Evolutionary conservation across 257 asterid species (phyloP), one percentile per base, ranked within the genome.

Genomic region (Jasminum sambac): DNA sequence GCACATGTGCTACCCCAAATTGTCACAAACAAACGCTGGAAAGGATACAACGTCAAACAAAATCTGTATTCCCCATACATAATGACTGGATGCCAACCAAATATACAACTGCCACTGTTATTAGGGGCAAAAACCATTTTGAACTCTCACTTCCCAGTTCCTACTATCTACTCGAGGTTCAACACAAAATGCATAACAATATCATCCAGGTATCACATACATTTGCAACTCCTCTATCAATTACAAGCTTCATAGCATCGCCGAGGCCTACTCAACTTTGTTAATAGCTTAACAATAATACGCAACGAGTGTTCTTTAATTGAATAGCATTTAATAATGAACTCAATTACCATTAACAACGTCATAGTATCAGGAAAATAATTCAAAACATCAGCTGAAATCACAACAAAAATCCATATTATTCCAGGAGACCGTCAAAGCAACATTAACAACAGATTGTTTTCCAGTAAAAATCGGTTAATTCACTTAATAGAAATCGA

Each of bases 161-260:
- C 58, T 5, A 48, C 23, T n/a, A 46, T 48, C 16, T 48, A 6
- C 58, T n/a, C 58, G 16, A 48, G 24, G 58, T 48, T 48, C 58
- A n/a, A 48, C 58, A 48, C 24, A 48, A 48, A 48, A 48, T 48
- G 58, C 58, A 48, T 48, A 48, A 48, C 58, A 21, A 48, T 48
- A 48, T 48, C 58, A n/a, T 10, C 58, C 58, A 48, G 58, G 17
- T n/a, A 48, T 48, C 58, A 48, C 10, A 48, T n/a, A 16, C n/a
- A 48, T 48, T 48, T 48, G 24, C 58, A n/a, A n/a, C 24, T 48
- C 57, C 58, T n/a, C 23, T 17, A 48, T 48, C 58, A 48, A 48
- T 48, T 48, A 16, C n/a, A n/a, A 48, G 58, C 58, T 48, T n/a
- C 58, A 48, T 16, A 48, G 24, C 25, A 48, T 48, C 17, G 23